Evolutionary conservation across 164 flowering plant genomes (phyloP).

Genomic region (Vitis cinerea): DNA sequence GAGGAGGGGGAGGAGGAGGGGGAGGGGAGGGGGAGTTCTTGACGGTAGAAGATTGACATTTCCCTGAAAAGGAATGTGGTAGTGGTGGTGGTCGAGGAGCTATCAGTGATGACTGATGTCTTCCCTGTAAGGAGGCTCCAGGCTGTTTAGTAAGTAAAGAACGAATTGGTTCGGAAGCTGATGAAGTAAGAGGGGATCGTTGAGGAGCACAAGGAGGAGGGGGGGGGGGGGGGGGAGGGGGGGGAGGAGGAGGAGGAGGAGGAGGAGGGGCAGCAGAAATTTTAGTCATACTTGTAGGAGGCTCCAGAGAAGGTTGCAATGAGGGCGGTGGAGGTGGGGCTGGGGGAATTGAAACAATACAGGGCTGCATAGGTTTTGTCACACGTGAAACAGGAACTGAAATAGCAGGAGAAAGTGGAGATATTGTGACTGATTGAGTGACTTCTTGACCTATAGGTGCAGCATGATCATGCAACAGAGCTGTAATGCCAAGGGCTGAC

Average conservation of each 20-base stretch:
- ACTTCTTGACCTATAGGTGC: constrained; percentile 21
- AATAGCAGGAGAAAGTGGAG: constrained; percentile 18
- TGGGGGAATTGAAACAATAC: constrained; percentile 11
- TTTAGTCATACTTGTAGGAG: constrained; percentile 1
- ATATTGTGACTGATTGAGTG: constrained; percentile 11
- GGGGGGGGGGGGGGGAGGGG: constrained; percentile 16
- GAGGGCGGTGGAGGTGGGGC: constrained; percentile 22
- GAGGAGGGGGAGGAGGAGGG: constrained; percentile 19
- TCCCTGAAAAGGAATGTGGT: constrained; percentile 7
- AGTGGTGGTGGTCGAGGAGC: constrained; percentile 9
- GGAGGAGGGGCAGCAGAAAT: constrained; percentile 10
- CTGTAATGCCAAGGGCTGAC: constrained; percentile 73
- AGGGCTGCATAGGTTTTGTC: constrained; percentile 12
- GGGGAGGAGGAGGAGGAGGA: constrained; percentile 11
- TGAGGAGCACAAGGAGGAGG: background rate
- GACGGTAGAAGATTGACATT: constrained; percentile 12
- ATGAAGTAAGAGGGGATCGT: background rate
- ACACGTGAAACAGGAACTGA: constrained; percentile 18
- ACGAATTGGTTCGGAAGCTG: background rate
- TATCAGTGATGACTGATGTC: constrained; percentile 1
- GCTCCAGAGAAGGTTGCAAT: constrained; percentile 6
- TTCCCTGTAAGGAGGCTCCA: constrained; percentile 2
- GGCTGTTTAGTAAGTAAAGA: constrained; percentile 12
- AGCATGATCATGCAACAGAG: constrained; percentile 62
- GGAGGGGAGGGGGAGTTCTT: constrained; percentile 12